Evolutionary conservation across 1,139 yeast genomes (phyloP).

Genomic region (Scheffersomyces titani): DNA sequence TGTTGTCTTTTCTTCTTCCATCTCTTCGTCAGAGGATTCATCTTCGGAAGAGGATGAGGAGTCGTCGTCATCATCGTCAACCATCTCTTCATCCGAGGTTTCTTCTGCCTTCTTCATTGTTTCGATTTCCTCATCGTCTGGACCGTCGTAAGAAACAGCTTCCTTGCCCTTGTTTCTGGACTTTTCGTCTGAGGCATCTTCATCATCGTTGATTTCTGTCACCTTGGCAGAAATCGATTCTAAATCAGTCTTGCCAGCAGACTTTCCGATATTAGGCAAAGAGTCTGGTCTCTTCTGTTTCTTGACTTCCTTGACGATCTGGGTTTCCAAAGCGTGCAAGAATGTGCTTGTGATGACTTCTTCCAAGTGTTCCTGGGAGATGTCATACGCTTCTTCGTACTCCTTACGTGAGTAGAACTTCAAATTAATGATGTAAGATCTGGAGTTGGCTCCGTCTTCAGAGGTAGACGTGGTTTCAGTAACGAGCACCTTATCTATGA

Average conservation of each 20-base stretch:
- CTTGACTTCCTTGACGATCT: constrained; percentile 78
- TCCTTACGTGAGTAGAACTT: constrained; percentile 76
- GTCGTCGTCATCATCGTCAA: constrained; percentile 40
- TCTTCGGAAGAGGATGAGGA: constrained; percentile 35
- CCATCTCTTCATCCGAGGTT: constrained; percentile 63
- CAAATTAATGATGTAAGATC: constrained; percentile 75
- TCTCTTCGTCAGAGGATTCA: constrained; percentile 32
- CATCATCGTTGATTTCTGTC: constrained; percentile 23
- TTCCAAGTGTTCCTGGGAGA: constrained; percentile 78
- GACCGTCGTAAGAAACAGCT: constrained; percentile 90
- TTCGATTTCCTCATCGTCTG: constrained; percentile 91
- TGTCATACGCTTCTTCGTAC: constrained; percentile 86
- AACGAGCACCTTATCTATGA: constrained; percentile 81
- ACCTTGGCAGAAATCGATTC: constrained; percentile 43
- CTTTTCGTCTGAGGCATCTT: constrained; percentile 62
- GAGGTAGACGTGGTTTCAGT: constrained; percentile 79
- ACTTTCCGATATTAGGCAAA: constrained; percentile 70
- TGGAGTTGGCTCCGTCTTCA: constrained; percentile 52
- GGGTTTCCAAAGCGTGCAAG: constrained; percentile 67
- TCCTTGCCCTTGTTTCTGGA: constrained; percentile 67
- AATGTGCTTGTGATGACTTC: constrained; percentile 64
- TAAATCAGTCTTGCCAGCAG: constrained; percentile 58
- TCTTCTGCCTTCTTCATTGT: constrained; percentile 82
- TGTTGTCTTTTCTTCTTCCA: constrained; percentile 22
- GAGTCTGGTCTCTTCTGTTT: constrained; percentile 68